These are phyloP conservation scores for Vigna unguiculata DNA, from an alignment of 306 rosid species.

Conservation along the genomic window DNA sequence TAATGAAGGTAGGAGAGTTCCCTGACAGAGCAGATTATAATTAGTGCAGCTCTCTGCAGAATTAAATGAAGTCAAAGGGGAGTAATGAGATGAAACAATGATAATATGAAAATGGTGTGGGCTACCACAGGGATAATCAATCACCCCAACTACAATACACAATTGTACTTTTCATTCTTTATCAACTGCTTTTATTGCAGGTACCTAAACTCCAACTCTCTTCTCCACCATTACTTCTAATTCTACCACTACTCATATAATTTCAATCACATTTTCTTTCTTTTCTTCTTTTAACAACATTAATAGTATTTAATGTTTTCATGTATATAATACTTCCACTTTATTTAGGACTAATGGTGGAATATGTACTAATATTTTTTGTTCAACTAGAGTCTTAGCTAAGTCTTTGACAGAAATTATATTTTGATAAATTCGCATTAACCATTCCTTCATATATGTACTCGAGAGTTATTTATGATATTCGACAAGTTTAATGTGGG, in stretches of 20 bases:
- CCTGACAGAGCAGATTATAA: conserved; percentile 2
- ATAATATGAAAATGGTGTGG: conserved; percentile 42
- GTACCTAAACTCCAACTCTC: conserved; percentile 34
- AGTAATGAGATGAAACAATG: conserved; percentile 36
- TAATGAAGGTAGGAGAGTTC: not conserved
- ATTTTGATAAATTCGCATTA: no score
- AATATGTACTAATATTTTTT: no score
- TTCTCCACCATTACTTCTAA: not conserved
- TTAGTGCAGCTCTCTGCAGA: conserved; percentile 39
- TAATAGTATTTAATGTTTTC: no score
- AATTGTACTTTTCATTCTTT: conserved; percentile 30
- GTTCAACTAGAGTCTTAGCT: no score
- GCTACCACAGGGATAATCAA: conserved; percentile 44
- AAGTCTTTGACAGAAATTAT: no score
- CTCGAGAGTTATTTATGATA: no score
- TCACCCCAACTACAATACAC: conserved; percentile 40
- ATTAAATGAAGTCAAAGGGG: conserved; percentile 58
- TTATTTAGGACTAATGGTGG: no score
- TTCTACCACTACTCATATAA: not conserved
- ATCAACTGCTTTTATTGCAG: conserved; percentile 41
- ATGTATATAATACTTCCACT: no score
- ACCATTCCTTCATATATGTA: no score
- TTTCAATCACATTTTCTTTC: not conserved
- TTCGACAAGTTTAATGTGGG: no score
- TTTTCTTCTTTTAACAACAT: no score